Evolutionary conservation across 345 rosid genomes (phyloP).

Genomic region (Geranium brycei): DNA sequence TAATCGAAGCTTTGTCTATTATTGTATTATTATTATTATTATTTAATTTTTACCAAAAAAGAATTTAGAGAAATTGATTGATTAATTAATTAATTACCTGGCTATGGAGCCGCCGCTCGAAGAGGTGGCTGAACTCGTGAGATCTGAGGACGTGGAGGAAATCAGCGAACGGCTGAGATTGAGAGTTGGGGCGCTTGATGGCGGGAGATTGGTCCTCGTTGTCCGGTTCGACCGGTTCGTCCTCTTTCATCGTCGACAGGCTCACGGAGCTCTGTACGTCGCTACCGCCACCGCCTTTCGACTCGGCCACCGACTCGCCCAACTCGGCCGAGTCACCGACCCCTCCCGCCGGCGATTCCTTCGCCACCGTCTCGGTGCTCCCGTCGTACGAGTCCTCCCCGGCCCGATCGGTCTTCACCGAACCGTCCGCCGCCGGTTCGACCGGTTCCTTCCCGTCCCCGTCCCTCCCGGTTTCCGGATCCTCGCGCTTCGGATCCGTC

Average conservation of each 20-base stretch:
- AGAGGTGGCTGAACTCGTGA: slow-evolving; percentile 37
- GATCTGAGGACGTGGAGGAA: slow-evolving; percentile 33
- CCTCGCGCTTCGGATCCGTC: slow-evolving; percentile 23
- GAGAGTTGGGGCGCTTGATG: slow-evolving; percentile 11
- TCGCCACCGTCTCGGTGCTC: slow-evolving; percentile 32
- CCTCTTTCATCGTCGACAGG: slow-evolving; percentile 23
- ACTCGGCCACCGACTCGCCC: slow-evolving; percentile 25
- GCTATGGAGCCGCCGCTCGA: slow-evolving; percentile 45
- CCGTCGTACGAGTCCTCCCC: slow-evolving; percentile 32
- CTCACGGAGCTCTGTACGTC: slow-evolving; percentile 65
- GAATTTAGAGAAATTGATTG: not conserved
- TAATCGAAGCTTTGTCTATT: not conserved
- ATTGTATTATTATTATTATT: too few relatives aligned
- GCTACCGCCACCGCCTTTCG: slow-evolving; percentile 17
- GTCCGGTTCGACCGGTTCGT: slow-evolving; percentile 29
- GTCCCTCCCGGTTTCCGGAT: slow-evolving; percentile 14
- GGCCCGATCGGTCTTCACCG: slow-evolving; percentile 4
- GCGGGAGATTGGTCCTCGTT: slow-evolving; percentile 29
- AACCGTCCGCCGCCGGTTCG: slow-evolving; percentile 2
- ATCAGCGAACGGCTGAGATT: slow-evolving; percentile 43
- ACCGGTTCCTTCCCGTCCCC: slow-evolving; percentile 8
- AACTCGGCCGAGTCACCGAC: slow-evolving; percentile 20
- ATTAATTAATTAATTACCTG: slow-evolving; percentile 32
- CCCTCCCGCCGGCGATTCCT: slow-evolving; percentile 18
- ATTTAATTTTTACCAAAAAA: too few relatives aligned